Conservation (phyloP, 306 rosid genomes). For the Canavalia ensiformis region DNA sequence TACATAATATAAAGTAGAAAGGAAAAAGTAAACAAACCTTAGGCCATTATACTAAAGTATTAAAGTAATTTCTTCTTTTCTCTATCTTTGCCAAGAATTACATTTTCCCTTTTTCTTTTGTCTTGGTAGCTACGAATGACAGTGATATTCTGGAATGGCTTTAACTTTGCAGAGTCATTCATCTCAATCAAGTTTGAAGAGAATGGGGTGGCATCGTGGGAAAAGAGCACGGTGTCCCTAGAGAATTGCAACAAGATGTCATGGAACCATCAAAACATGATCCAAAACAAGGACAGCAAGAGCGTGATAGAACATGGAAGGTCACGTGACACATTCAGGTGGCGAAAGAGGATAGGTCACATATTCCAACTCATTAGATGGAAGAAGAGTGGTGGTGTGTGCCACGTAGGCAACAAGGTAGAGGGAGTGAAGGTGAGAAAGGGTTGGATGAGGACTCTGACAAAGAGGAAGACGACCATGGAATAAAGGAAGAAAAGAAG, state of each 20-base stretch:
- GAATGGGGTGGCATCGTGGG: constrained; percentile 94
- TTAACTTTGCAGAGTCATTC: constrained; percentile 76
- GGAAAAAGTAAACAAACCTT: constrained; percentile 29
- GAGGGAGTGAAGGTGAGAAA: constrained; percentile 89
- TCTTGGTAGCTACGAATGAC: constrained; percentile 40
- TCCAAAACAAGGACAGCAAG: constrained; percentile 56
- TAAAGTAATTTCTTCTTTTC: background rate
- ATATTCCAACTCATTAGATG: constrained; percentile 85
- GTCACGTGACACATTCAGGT: constrained; percentile 76
- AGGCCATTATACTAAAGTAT: constrained; percentile 21
- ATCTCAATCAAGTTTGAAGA: constrained; percentile 96
- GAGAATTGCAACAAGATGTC: constrained; percentile 71
- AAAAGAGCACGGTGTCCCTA: constrained; percentile 73
- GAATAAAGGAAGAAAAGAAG: constrained; percentile 53
- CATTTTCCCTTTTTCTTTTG: background rate
- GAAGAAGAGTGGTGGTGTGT: constrained; percentile 74
- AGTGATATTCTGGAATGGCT: constrained; percentile 43
- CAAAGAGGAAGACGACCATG: constrained; percentile 76
- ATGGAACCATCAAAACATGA: constrained; percentile 59
- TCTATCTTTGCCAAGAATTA: background rate
- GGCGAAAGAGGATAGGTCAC: constrained; percentile 94
- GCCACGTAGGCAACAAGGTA: constrained; percentile 80
- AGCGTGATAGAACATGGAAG: constrained; percentile 89
- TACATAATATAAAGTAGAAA: constrained; percentile 32
- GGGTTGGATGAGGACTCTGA: constrained; percentile 86